A percentile compares a stretch with the other conserved stretches of the same genome.
Conservation (phyloP, 805 yeast species). For the Vanderwaltozyma tropicalis region DNA sequence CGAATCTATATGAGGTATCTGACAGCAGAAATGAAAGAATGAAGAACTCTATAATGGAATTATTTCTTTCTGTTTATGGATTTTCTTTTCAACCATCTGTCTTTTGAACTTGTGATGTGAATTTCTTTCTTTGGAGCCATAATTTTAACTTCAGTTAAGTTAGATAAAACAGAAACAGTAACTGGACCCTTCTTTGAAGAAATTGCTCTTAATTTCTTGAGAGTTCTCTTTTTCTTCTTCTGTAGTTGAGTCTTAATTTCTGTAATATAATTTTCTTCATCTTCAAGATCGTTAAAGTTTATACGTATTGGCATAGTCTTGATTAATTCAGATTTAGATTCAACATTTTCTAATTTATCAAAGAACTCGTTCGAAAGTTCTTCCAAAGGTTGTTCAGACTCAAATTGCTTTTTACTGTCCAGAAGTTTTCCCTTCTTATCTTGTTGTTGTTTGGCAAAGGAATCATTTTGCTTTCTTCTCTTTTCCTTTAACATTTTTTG, state of each 20-base stretch:
- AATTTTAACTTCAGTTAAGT: constrained; percentile 6
- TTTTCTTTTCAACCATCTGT: constrained; percentile 28
- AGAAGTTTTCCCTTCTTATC: constrained; percentile 17
- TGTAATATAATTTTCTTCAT: constrained; percentile 9
- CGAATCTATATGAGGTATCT: not conserved
- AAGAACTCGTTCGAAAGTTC: constrained; percentile 33
- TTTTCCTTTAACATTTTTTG: constrained; percentile 24
- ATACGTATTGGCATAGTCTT: constrained; percentile 25
- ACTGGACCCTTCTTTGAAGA: constrained; percentile 33
- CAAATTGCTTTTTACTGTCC: constrained; percentile 4
- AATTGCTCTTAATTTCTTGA: constrained; percentile 24
- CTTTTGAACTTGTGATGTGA: constrained; percentile 19
- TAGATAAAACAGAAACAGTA: constrained; percentile 28
- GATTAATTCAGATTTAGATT: constrained; percentile 6
- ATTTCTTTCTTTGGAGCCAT: constrained; percentile 26
- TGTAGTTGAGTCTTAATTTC: constrained; percentile 11
- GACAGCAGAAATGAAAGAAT: not conserved
- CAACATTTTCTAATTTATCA: constrained; percentile 21
- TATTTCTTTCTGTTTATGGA: constrained; percentile 19
- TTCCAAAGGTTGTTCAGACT: constrained; percentile 25
- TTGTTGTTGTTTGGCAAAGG: constrained; percentile 26
- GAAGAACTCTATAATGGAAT: too few relatives aligned
- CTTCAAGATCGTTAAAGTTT: constrained; percentile 26
- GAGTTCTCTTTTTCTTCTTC: constrained; percentile 26
- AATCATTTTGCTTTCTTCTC: constrained; percentile 25